Conservation (phyloP, 805 yeast genomes). For the Ogataea pilisensis region DNA sequence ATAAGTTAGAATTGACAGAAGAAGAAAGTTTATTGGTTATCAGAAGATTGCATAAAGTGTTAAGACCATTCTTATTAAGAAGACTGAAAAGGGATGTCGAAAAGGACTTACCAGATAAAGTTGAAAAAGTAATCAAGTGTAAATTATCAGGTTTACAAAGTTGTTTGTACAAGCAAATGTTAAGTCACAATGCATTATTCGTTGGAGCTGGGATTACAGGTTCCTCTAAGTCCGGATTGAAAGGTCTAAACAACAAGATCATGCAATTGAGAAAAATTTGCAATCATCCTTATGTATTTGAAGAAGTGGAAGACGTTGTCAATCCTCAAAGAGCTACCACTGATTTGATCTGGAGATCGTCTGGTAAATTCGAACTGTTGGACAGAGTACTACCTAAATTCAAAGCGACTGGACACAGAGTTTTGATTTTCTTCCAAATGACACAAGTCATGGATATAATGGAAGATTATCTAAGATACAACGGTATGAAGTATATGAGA, state of each 20-base stretch:
- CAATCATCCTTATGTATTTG: slow-evolving; percentile 85
- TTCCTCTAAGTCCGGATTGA: slow-evolving; percentile 60
- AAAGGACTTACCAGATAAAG: slow-evolving; percentile 79
- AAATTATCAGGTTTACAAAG: slow-evolving; percentile 70
- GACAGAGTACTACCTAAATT: slow-evolving; percentile 75
- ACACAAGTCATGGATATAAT: slow-evolving; percentile 86
- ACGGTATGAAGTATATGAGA: slow-evolving; percentile 66
- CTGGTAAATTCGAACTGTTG: slow-evolving; percentile 77
- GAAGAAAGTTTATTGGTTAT: slow-evolving; percentile 81
- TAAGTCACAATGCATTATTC: slow-evolving; percentile 63
- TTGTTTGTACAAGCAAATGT: slow-evolving; percentile 71
- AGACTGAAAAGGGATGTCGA: slow-evolving; percentile 86
- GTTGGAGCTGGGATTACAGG: slow-evolving; percentile 57
- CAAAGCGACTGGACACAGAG: slow-evolving; percentile 71
- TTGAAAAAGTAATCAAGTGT: slow-evolving; percentile 79
- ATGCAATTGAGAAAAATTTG: slow-evolving; percentile 85
- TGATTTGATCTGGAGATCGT: slow-evolving; percentile 66
- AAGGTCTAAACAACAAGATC: slow-evolving; percentile 75
- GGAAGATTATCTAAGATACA: slow-evolving; percentile 74
- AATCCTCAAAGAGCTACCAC: slow-evolving; percentile 61
- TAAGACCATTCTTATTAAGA: slow-evolving; percentile 79
- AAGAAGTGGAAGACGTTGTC: slow-evolving; percentile 69
- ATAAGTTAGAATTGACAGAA: slow-evolving; percentile 74
- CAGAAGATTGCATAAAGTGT: slow-evolving; percentile 80
- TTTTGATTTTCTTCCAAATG: slow-evolving; percentile 82